Percentiles rank a stretch among this genome's conserved stretches.
phyloP scores from a whole-genome alignment of 192 early-diverging fungal species.

The Phycomyces blakesleeanus region DNA sequence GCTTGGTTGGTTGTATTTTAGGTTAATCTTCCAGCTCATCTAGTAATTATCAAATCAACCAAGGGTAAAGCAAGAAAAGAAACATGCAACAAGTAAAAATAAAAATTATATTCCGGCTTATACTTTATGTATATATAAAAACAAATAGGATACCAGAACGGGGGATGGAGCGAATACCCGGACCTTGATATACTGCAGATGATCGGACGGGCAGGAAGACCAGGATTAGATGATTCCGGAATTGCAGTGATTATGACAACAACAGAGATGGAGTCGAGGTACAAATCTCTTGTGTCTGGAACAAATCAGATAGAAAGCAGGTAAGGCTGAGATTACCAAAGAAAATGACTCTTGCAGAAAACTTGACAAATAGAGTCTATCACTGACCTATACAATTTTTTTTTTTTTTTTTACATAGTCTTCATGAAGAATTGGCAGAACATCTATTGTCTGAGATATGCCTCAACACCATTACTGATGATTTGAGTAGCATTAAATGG shows the following conservation, averaged over 20 bases:
- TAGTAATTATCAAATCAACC: conserved; percentile 74
- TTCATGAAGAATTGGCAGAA: conserved; percentile 55
- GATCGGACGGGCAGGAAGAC: conserved; percentile 73
- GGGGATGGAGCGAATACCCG: conserved; percentile 46
- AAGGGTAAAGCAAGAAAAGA: conserved; percentile 21
- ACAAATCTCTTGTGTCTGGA: conserved; percentile 51
- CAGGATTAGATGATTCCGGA: conserved; percentile 64
- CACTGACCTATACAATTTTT: too few species aligned
- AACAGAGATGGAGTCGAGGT: conserved; percentile 38
- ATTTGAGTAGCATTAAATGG: conserved; percentile 52
- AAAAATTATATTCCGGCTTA: too few species aligned
- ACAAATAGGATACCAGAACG: conserved; percentile 41
- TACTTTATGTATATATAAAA: neutral
- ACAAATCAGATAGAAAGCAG: conserved; percentile 61
- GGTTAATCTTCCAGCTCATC: conserved; percentile 73
- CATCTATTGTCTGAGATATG: conserved; percentile 75
- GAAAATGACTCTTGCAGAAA: too few species aligned
- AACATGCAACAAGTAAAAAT: too few species aligned
- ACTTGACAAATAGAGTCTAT: too few species aligned
- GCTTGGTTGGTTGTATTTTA: conserved; percentile 1
- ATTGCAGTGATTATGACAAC: conserved; percentile 63
- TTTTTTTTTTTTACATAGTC: too few species aligned
- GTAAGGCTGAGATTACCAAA: conserved; percentile 35
- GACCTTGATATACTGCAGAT: conserved; percentile 75
- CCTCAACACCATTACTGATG: conserved; percentile 50